phyloP scores from a whole-genome alignment of 2,329 filamentous ascomycete genomes.

The Fusarium avenaceum region DNA sequence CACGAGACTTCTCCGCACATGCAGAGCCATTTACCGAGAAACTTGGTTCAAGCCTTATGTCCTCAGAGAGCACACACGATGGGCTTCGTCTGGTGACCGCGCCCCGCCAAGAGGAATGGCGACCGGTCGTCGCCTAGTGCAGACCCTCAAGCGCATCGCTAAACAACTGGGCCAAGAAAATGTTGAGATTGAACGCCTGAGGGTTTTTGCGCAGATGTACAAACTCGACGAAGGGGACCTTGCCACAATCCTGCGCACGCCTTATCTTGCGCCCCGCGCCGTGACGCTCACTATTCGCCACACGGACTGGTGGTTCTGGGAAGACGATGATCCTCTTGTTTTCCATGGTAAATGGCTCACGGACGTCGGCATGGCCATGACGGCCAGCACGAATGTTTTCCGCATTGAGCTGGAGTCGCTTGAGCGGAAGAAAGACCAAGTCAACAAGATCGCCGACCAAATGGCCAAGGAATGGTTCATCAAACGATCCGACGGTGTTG shows the following conservation, averaged over 20 bases:
- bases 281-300: constrained; percentile 64
- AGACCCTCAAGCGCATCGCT: constrained; percentile 36
- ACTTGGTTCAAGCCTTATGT: constrained; percentile 59
- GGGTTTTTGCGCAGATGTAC: constrained; percentile 61
- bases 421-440: constrained; percentile 59
- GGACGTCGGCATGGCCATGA: constrained; percentile 41
- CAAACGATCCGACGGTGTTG: constrained; percentile 50
- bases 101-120: constrained; percentile 46
- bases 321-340: constrained; percentile 47
- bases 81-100: constrained; percentile 51
- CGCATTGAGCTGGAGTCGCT: constrained; percentile 63
- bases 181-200: constrained; percentile 52
- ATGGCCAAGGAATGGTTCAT: constrained; percentile 45
- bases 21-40: constrained; percentile 59
- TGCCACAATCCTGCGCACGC: constrained; percentile 45
- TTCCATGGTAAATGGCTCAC: constrained; percentile 57
- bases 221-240: constrained; percentile 53
- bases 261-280: constrained; percentile 51
- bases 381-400: constrained; percentile 55
- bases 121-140: neutral
- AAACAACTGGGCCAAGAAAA: constrained; percentile 36
- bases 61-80: constrained; percentile 57
- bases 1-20: constrained; percentile 58
- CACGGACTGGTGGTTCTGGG: constrained; percentile 54
- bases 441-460: constrained; percentile 58